These are phyloP conservation scores for Micractinium sp. DNA, from an alignment of 139 green algal species.

Conservation along the genomic window DNA sequence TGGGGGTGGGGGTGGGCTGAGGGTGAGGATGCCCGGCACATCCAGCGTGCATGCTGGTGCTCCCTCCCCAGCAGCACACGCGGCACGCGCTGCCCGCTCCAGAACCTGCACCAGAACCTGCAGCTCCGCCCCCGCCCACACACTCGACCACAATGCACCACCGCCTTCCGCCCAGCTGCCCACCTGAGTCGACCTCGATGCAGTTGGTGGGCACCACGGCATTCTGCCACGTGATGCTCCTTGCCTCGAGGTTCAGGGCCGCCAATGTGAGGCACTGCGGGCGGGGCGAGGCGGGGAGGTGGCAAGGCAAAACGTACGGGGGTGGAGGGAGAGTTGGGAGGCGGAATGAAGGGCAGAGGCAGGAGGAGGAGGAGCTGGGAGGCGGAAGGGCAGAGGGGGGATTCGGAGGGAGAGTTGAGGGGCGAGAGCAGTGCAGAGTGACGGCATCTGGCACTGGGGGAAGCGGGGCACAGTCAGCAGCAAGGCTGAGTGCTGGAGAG, in stretches of 20 bases:
- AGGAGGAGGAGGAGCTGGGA: too few relatives aligned
- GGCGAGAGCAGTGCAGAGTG: neutral
- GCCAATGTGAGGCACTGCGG: slow-evolving; percentile 1
- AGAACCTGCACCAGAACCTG: too few relatives aligned
- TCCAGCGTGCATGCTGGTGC: too few relatives aligned
- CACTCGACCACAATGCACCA: neutral
- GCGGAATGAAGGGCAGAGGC: neutral
- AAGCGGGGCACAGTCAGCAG: too few relatives aligned
- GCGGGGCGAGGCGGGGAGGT: neutral
- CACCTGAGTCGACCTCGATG: slow-evolving; percentile 26
- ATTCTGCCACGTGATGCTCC: slow-evolving; percentile 13
- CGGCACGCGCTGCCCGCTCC: too few relatives aligned
- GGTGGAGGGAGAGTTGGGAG: too few relatives aligned
- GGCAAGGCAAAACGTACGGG: neutral
- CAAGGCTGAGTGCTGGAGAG: too few relatives aligned
- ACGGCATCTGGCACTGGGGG: neutral
- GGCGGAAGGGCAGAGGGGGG: too few relatives aligned
- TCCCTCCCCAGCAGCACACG: too few relatives aligned
- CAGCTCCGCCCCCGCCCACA: too few relatives aligned
- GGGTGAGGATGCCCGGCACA: neutral
- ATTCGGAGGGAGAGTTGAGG: neutral
- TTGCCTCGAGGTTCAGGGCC: neutral
- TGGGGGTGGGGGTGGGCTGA: neutral
- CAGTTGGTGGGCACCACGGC: neutral
- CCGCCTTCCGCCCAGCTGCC: neutral